Percentiles rank a stretch among this genome's conserved stretches.
These are phyloP conservation scores for Apiospora pterosperma DNA, from an alignment of 2,329 filamentous ascomycete species.

Conservation along the genomic window DNA sequence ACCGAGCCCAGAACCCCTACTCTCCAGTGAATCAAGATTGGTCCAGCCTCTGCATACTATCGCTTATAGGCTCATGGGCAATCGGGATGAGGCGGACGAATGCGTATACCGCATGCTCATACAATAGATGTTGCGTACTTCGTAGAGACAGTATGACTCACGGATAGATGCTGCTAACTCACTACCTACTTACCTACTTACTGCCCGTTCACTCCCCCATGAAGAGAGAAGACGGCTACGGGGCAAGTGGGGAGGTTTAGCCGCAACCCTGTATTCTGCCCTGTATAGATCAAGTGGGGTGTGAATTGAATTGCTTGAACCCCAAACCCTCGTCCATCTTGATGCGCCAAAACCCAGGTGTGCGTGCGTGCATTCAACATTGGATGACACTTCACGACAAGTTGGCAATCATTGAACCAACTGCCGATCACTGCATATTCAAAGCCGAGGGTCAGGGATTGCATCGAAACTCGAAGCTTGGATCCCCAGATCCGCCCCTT, in stretches of 20 bases:
- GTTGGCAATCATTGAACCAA: neutral
- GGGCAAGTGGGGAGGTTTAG: neutral
- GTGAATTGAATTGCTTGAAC: neutral
- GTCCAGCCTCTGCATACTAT: neutral
- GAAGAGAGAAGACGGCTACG: neutral
- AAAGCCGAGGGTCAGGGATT: neutral
- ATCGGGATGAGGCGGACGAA: neutral
- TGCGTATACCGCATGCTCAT: neutral
- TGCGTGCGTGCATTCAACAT: too few relatives aligned
- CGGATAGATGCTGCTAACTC: neutral
- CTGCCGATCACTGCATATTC: neutral
- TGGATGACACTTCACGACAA: too few relatives aligned
- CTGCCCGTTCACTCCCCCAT: neutral
- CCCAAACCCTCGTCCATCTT: neutral
- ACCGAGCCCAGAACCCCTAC: neutral
- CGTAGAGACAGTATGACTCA: neutral
- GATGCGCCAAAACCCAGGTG: neutral
- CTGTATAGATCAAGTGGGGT: neutral
- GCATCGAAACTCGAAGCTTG: neutral
- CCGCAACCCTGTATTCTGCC: too few relatives aligned
- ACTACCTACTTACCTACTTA: too few relatives aligned
- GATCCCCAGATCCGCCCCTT: neutral
- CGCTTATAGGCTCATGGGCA: neutral
- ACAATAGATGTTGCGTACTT: too few relatives aligned
- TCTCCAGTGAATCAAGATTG: neutral